A percentile compares a stretch with the other conserved stretches of the same genome.
Evolutionary conservation across 2,329 filamentous ascomycete species (phyloP).

Genomic region (Stachybotrys elegans): DNA sequence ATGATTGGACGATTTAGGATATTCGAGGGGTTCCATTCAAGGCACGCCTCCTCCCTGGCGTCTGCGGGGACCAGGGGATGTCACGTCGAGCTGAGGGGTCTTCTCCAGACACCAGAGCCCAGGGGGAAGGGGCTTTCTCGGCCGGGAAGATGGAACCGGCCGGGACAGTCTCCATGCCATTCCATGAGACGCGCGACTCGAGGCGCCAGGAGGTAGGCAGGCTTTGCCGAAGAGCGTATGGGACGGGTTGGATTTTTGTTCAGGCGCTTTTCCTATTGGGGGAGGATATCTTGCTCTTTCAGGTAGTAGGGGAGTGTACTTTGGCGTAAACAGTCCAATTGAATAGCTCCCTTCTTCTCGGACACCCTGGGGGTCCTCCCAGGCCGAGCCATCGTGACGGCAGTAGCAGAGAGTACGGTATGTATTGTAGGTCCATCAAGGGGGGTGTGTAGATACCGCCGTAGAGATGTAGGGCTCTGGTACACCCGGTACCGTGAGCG

Average conservation of each 20-base stretch:
- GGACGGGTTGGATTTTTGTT: background rate
- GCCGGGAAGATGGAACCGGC: background rate
- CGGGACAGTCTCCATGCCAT: no score
- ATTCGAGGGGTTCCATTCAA: slow-evolving; percentile 31
- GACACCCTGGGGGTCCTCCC: slow-evolving; percentile 12
- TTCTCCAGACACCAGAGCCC: slow-evolving; percentile 14
- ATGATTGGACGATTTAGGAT: slow-evolving; percentile 45
- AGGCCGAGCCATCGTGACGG: background rate
- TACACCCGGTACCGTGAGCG: background rate
- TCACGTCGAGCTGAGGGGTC: slow-evolving; percentile 15
- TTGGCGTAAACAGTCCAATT: slow-evolving; percentile 15
- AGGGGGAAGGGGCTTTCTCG: background rate
- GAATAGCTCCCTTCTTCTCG: slow-evolving; percentile 13
- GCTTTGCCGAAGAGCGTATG: no score
- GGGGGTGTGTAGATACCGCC: background rate
- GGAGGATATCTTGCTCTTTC: slow-evolving; percentile 26
- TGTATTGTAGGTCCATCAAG: slow-evolving; percentile 1
- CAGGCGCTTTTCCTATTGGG: slow-evolving; percentile 26
- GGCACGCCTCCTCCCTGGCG: slow-evolving; percentile 37
- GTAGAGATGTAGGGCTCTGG: background rate
- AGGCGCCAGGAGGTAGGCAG: no score
- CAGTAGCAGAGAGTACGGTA: background rate
- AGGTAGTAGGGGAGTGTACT: slow-evolving; percentile 16
- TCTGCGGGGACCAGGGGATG: slow-evolving; percentile 19
- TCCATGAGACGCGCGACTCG: no score